Evolutionary conservation across 257 asterid genomes (phyloP).

Genomic region (Datura wrightii): DNA sequence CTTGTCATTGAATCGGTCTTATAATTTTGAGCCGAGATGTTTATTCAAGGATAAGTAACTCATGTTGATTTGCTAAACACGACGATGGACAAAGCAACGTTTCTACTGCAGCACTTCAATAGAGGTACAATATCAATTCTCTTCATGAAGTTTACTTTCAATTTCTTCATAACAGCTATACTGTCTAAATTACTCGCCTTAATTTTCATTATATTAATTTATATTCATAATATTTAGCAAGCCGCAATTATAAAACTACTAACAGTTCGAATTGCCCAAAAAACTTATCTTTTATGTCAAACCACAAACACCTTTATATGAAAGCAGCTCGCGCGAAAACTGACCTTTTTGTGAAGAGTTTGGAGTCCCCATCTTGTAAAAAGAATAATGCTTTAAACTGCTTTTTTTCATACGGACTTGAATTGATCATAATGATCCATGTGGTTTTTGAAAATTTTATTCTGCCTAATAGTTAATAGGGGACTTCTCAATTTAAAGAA

Average conservation of each 20-base stretch:
- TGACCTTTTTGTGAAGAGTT: no score
- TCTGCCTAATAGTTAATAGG: not conserved
- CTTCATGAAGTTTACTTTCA: not conserved
- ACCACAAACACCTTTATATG: not conserved
- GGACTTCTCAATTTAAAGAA: no score
- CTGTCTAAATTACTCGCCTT: not conserved
- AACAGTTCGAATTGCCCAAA: not conserved
- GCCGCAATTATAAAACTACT: not conserved
- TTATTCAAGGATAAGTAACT: not conserved
- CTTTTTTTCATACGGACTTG: no score
- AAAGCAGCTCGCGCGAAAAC: no score
- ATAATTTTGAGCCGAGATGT: not conserved
- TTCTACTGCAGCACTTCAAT: not conserved
- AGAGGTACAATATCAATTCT: not conserved
- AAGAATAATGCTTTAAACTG: no score
- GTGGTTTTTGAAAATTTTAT: not conserved
- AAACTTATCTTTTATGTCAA: no score
- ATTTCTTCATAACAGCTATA: no score
- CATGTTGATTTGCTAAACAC: not conserved
- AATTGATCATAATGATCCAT: not conserved
- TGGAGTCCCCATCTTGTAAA: no score
- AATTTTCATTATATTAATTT: not conserved
- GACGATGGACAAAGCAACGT: constrained; percentile 8
- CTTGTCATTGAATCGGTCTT: not conserved
- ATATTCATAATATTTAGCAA: not conserved